Percentiles rank a stretch among this genome's conserved stretches.
These are phyloP conservation scores for Bipolaris oryzae DNA, from an alignment of 2,329 filamentous ascomycete genomes.

Conservation along the genomic window DNA sequence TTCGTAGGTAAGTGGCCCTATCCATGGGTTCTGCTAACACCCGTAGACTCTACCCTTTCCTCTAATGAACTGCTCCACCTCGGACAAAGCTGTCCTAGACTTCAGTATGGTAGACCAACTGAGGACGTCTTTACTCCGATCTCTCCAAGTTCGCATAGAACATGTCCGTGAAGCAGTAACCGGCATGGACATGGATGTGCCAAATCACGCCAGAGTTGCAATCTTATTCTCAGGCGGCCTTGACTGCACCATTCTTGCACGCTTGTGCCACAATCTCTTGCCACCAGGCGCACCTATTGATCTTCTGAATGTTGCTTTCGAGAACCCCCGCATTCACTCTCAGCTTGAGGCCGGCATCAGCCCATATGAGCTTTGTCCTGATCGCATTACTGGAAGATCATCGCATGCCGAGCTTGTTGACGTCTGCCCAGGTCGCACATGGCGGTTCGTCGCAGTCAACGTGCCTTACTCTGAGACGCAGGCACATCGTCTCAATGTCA, in stretches of 20 bases:
- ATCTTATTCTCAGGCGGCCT: slow-evolving; percentile 93
- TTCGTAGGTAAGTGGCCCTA: slow-evolving; percentile 43
- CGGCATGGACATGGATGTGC: not conserved
- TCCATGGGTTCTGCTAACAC: slow-evolving; percentile 25
- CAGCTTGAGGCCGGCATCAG: slow-evolving; percentile 36
- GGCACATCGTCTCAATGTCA: slow-evolving; percentile 70
- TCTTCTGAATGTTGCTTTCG: slow-evolving; percentile 93
- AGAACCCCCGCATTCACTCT: slow-evolving; percentile 76
- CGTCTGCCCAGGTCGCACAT: slow-evolving; percentile 72
- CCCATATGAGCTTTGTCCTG: slow-evolving; percentile 83
- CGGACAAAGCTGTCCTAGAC: slow-evolving; percentile 24
- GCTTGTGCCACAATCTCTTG: slow-evolving; percentile 77
- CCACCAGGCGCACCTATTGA: slow-evolving; percentile 74
- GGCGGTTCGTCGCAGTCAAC: slow-evolving; percentile 87
- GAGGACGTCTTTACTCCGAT: slow-evolving; percentile 61
- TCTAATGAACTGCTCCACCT: slow-evolving; percentile 49
- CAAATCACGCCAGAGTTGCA: slow-evolving; percentile 63
- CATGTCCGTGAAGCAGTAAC: slow-evolving; percentile 37
- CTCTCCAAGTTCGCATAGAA: slow-evolving; percentile 64
- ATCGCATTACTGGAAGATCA: slow-evolving; percentile 82
- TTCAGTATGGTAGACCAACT: slow-evolving; percentile 59
- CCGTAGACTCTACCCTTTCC: slow-evolving; percentile 52
- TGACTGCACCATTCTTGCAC: slow-evolving; percentile 87
- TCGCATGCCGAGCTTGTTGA: slow-evolving; percentile 75
- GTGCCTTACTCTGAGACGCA: slow-evolving; percentile 78